phyloP scores from a whole-genome alignment of 2,329 filamentous ascomycete species.

The Pseudogymnoascus sp. region DNA sequence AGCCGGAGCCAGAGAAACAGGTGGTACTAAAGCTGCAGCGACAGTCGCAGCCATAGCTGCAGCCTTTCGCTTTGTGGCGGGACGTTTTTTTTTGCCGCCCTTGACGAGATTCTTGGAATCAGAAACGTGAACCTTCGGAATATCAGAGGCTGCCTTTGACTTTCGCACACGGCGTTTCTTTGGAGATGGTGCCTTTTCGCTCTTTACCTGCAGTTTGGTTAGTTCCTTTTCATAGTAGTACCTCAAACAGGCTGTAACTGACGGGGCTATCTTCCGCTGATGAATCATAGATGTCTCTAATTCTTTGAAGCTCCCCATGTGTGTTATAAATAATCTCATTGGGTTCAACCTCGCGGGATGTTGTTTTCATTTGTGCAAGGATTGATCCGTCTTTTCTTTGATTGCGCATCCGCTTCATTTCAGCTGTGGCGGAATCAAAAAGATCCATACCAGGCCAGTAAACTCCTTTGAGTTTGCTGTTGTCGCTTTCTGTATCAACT shows the following conservation, averaged over 20 bases:
- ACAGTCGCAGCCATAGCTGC: slow-evolving; percentile 13
- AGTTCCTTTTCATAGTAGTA: background rate
- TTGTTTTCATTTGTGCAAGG: slow-evolving; percentile 57
- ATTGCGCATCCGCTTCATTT: slow-evolving; percentile 67
- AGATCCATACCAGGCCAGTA: slow-evolving; percentile 71
- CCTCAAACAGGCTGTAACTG: slow-evolving; percentile 20
- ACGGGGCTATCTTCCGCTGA: slow-evolving; percentile 47
- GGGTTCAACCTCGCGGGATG: slow-evolving; percentile 56
- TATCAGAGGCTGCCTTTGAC: slow-evolving; percentile 4
- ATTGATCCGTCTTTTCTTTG: slow-evolving; percentile 70
- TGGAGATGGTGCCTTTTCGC: slow-evolving; percentile 14
- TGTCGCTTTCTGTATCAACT: background rate
- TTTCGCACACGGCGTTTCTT: slow-evolving; percentile 26
- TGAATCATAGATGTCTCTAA: slow-evolving; percentile 53
- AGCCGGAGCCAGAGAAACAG: slow-evolving; percentile 20
- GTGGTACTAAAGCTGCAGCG: slow-evolving; percentile 20
- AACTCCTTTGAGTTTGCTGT: slow-evolving; percentile 55
- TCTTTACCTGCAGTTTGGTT: background rate
- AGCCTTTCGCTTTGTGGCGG: slow-evolving; percentile 16
- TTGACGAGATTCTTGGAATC: slow-evolving; percentile 13
- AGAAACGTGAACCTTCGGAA: slow-evolving; percentile 20
- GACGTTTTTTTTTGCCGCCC: slow-evolving; percentile 10
- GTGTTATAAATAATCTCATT: slow-evolving; percentile 57
- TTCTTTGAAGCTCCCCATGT: slow-evolving; percentile 42
- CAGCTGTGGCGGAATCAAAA: slow-evolving; percentile 71